phyloP scores from a whole-genome alignment of 202 grass and related monocot species.

The Musa balbisiana region DNA sequence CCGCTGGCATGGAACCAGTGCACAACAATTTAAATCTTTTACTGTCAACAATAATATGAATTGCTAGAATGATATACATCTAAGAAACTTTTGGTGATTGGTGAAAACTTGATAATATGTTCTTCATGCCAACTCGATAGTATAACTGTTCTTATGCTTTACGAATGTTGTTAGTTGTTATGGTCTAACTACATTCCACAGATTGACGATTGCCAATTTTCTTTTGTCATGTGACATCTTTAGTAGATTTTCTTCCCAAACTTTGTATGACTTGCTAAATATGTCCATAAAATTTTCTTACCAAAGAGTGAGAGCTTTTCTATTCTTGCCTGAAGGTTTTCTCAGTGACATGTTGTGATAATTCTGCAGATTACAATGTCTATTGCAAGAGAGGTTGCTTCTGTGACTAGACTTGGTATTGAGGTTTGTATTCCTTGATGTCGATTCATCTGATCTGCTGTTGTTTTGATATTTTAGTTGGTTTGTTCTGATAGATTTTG shows the following conservation, averaged over 20 bases:
- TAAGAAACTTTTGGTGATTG: not conserved
- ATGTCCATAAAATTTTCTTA: not conserved
- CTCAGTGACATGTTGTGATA: constrained; percentile 16
- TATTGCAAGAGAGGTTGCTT: constrained; percentile 96
- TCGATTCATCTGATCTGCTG: not conserved
- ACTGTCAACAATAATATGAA: not conserved
- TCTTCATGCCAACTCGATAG: too few relatives aligned
- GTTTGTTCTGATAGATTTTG: constrained; percentile 2
- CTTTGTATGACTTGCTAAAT: not conserved
- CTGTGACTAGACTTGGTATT: constrained; percentile 81
- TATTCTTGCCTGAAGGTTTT: not conserved
- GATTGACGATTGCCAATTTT: too few relatives aligned
- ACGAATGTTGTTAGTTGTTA: not conserved
- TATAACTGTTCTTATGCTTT: not conserved
- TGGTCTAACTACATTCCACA: too few relatives aligned
- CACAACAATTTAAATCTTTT: not conserved
- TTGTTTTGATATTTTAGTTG: constrained; percentile 11
- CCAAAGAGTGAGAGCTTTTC: not conserved
- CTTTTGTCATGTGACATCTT: not conserved
- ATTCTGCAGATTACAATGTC: constrained; percentile 80
- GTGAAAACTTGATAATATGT: not conserved
- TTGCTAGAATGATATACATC: not conserved
- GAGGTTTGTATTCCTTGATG: constrained; percentile 48
- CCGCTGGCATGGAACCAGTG: not conserved
- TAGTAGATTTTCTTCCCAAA: not conserved